Evolutionary conservation across 768 basidiomycete species (phyloP).

Genomic region (Calocybe indica): DNA sequence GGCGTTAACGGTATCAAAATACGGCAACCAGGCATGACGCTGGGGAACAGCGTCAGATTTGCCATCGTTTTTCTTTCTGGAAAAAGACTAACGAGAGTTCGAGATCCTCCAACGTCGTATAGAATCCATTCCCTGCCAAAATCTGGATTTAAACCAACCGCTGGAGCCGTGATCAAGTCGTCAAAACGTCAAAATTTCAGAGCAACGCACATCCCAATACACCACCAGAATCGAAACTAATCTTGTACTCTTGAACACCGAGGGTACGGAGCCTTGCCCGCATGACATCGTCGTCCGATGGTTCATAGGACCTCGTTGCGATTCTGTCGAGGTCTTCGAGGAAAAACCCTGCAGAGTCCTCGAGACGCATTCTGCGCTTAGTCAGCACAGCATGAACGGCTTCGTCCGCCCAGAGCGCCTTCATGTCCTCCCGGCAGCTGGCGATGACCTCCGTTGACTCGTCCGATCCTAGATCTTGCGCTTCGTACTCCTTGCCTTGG

Average conservation of each 20-base stretch:
- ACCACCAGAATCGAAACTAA: slow-evolving; percentile 33
- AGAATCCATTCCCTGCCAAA: slow-evolving; percentile 54
- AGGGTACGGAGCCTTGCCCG: slow-evolving; percentile 64
- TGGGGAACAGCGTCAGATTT: slow-evolving; percentile 15
- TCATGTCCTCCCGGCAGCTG: slow-evolving; percentile 47
- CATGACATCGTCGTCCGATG: slow-evolving; percentile 56
- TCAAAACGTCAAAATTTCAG: background rate
- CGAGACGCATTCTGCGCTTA: slow-evolving; percentile 42
- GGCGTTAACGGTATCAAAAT: slow-evolving; percentile 67
- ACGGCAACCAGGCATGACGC: slow-evolving; percentile 70
- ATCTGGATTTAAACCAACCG: slow-evolving; percentile 14
- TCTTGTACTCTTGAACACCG: slow-evolving; percentile 64
- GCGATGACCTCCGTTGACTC: slow-evolving; percentile 47
- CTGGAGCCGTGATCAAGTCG: background rate
- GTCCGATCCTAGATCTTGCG: slow-evolving; percentile 10
- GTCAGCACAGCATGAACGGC: slow-evolving; percentile 39
- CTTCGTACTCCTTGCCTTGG: background rate
- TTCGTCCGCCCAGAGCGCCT: slow-evolving; percentile 50
- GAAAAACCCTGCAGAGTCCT: slow-evolving; percentile 65
- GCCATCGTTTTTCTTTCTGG: background rate
- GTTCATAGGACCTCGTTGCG: slow-evolving; percentile 47
- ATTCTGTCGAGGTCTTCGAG: slow-evolving; percentile 62
- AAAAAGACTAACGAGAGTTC: slow-evolving; percentile 28
- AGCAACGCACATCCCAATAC: slow-evolving; percentile 6
- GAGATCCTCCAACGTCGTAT: slow-evolving; percentile 66